These are phyloP conservation scores for Raffaelea deltoideospora DNA, from an alignment of 2,329 filamentous ascomycete species.

Conservation along the genomic window DNA sequence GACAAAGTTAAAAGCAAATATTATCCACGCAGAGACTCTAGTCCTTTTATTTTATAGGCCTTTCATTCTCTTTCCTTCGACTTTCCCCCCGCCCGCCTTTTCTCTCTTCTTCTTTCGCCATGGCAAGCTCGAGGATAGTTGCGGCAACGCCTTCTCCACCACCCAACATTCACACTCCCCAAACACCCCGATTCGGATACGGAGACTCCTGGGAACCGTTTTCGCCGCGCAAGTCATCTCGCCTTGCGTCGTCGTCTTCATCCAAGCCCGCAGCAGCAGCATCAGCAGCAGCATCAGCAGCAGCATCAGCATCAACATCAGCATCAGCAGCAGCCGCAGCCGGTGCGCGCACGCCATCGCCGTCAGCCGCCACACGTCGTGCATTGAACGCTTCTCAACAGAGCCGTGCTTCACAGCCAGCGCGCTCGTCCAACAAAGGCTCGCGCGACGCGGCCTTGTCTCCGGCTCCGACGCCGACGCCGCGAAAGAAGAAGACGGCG, in stretches of 20 bases:
- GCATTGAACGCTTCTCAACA: too few species aligned
- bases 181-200: slow-evolving; percentile 52
- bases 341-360: slow-evolving; percentile 39
- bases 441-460: slow-evolving; percentile 13
- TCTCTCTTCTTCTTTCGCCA: slow-evolving; percentile 10
- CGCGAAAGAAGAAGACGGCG: slow-evolving; percentile 34
- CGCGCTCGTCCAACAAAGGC: too few species aligned
- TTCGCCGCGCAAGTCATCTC: slow-evolving; percentile 53
- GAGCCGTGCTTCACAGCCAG: too few species aligned
- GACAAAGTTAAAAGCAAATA: too few species aligned
- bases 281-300: slow-evolving; percentile 36
- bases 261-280: slow-evolving; percentile 11
- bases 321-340: slow-evolving; percentile 14
- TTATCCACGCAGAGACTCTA: too few species aligned
- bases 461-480: slow-evolving; percentile 29
- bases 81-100: background rate
- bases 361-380: slow-evolving; percentile 16
- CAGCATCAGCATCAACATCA: slow-evolving; percentile 22
- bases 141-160: slow-evolving; percentile 47
- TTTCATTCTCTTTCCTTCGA: background rate
- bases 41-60: too few species aligned
- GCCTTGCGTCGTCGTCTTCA: slow-evolving; percentile 29
- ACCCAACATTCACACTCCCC: slow-evolving; percentile 45
- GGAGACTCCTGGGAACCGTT: slow-evolving; percentile 59
- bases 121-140: slow-evolving; percentile 18